Evolutionary conservation across 73 alveolate genomes (phyloP).

Genomic region (Paramecium tetraurelia): DNA sequence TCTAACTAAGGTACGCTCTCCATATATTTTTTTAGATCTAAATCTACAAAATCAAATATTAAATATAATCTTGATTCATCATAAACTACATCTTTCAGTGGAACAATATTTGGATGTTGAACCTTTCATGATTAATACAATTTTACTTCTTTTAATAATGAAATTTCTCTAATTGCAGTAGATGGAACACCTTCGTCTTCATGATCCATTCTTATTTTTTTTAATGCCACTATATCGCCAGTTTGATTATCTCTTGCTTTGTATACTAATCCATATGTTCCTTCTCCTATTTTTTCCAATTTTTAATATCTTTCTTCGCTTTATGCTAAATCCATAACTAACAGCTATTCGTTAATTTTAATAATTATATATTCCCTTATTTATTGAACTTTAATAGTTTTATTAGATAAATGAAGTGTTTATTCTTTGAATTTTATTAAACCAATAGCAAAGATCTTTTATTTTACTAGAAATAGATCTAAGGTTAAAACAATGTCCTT

Average conservation of each 20-base stretch:
- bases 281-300: constrained; percentile 95
- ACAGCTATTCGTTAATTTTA: not conserved
- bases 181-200: constrained; percentile 97
- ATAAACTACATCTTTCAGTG: constrained; percentile 80
- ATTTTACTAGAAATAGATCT: not conserved
- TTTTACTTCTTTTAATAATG: constrained; percentile 76
- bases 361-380: not conserved
- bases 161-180: constrained; percentile 94
- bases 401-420: not conserved
- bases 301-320: constrained; percentile 81
- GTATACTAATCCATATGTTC: constrained; percentile 97
- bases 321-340: constrained; percentile 25
- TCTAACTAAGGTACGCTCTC: constrained; percentile 51
- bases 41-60: constrained; percentile 84
- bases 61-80: constrained; percentile 81
- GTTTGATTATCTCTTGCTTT: constrained; percentile 83
- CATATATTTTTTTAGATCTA: constrained; percentile 85
- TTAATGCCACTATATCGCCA: constrained; percentile 91
- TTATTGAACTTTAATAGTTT: not conserved
- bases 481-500: not conserved
- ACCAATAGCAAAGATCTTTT: not conserved
- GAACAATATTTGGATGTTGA: constrained; percentile 90
- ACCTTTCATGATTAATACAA: not conserved
- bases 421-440: not conserved
- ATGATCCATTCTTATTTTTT: constrained; percentile 92